A percentile compares a stretch with the other conserved stretches of the same genome.
phyloP scores from a whole-genome alignment of 2,329 filamentous ascomycete species.

The Sclerotinia subarctica region DNA sequence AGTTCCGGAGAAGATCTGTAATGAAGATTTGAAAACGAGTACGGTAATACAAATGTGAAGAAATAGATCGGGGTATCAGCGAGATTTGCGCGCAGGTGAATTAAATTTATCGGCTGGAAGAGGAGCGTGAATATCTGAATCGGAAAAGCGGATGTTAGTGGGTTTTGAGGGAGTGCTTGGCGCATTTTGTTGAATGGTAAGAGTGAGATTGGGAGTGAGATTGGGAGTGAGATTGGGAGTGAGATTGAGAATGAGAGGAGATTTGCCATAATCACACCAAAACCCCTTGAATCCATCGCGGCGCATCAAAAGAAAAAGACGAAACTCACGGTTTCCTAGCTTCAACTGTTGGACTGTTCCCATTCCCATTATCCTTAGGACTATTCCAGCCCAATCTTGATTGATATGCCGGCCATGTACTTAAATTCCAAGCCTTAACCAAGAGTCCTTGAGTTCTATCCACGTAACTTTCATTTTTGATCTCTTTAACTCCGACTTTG shows the following conservation, averaged over 20 bases:
- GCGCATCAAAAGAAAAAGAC: not conserved
- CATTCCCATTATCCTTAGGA: conserved; percentile 29
- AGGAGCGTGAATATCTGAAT: conserved; percentile 8
- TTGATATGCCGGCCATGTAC: conserved; percentile 39
- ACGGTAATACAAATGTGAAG: not conserved
- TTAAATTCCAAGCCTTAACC: conserved; percentile 63
- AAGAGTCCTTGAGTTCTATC: conserved; percentile 69
- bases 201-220: not conserved
- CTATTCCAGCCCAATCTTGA: conserved; percentile 38
- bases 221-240: too few relatives aligned
- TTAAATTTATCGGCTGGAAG: conserved; percentile 2
- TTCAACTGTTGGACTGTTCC: conserved; percentile 28
- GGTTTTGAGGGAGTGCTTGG: not conserved
- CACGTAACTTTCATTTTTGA: conserved; percentile 67
- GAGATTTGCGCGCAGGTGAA: not conserved
- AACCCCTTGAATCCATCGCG: not conserved
- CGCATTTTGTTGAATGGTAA: not conserved
- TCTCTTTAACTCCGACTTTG: conserved; percentile 66
- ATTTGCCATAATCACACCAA: not conserved
- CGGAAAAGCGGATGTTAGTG: not conserved
- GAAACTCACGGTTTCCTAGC: conserved; percentile 35
- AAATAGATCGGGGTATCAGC: not conserved
- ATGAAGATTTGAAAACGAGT: not conserved
- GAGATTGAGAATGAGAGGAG: not conserved
- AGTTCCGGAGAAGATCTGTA: not conserved